Evolutionary conservation across 169 alveolate genomes (phyloP), one percentile per base, ranked within the genome.

Genomic region (Fabrea salina): DNA sequence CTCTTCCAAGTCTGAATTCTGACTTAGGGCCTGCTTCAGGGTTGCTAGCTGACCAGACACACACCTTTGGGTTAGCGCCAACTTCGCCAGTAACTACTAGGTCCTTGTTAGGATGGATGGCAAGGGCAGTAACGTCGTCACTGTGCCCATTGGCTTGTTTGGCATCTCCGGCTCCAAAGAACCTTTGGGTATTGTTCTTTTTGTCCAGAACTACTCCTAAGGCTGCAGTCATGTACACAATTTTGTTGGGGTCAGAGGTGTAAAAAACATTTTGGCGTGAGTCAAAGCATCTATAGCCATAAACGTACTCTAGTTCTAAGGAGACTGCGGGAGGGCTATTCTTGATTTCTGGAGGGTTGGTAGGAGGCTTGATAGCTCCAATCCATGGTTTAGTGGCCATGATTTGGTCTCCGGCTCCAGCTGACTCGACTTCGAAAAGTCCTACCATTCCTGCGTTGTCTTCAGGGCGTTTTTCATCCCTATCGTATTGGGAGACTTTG

Each of bases 211-310:
- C 88, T 0, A 92, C 90, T n/a, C 96, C 96, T 30, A 92, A 71
- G 0, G 95, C 93, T 35, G 97, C 97, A 5, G 95, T 85, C 86
- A 88, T 86, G 79, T 85, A 92, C 41, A 85, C 92, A 59, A 84
- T 80, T 41, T 86, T 71, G 40, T 84, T 88, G 61, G 80, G 80
- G n/a, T 77, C 25, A 66, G 49, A 74, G 57, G 90, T 87, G 74
- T 81, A 87, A 67, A 49, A 76, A 79, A 89, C 80, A 76, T 92
- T 92, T 75, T 86, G 81, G 54, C 97, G 76, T 22, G 92, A 81
- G 61, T 92, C 95, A 71, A 88, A 93, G 22, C 93, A 84, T 71
- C 95, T 80, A 87, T 90, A 92, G 3, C 97, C 97, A 79, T 92
- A 91, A 0, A 84, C 93, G 76, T 90, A 90, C 66, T 92, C 97